phyloP scores from a whole-genome alignment of 768 basidiomycete genomes.

The Kwoniella dendrophila region DNA sequence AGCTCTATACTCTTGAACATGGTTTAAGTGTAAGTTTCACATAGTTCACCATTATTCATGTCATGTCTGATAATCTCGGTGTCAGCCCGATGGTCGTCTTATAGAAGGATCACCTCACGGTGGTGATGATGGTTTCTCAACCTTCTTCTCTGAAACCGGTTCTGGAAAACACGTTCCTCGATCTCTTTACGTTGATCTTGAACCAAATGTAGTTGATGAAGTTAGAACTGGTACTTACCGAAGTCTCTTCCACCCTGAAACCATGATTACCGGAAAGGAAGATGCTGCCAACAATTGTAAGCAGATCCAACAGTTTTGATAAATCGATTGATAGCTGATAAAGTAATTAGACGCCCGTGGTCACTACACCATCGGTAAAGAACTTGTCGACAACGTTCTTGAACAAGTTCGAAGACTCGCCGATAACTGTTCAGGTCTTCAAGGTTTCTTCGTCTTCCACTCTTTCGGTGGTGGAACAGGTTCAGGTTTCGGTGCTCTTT shows the following conservation, averaged over 20 bases:
- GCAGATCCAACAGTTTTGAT: background rate
- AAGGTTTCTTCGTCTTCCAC: constrained; percentile 99
- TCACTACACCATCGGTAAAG: constrained; percentile 98
- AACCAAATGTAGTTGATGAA: constrained; percentile 97
- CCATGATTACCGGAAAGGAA: constrained; percentile 96
- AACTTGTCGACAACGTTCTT: constrained; percentile 94
- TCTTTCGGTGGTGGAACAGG: constrained; percentile 99
- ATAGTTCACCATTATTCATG: background rate
- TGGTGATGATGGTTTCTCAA: constrained; percentile 90
- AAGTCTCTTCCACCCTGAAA: constrained; percentile 97
- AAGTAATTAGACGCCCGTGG: constrained; percentile 83
- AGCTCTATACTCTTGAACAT: constrained; percentile 98
- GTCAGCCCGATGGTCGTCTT: constrained; percentile 90
- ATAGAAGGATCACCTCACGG: constrained; percentile 72
- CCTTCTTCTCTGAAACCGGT: constrained; percentile 98
- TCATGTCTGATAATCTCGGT: background rate
- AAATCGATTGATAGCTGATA: background rate
- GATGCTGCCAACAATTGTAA: constrained; percentile 99
- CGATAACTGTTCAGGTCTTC: constrained; percentile 96
- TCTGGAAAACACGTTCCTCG: constrained; percentile 97
- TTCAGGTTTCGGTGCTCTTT: constrained; percentile 96
- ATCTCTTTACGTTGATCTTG: constrained; percentile 78
- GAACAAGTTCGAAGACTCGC: constrained; percentile 95
- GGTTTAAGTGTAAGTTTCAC: constrained; percentile 74
- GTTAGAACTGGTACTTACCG: constrained; percentile 94